Conservation (phyloP, 2,329 filamentous ascomycete genomes). For the Myriosclerotinia duriaeana region DNA sequence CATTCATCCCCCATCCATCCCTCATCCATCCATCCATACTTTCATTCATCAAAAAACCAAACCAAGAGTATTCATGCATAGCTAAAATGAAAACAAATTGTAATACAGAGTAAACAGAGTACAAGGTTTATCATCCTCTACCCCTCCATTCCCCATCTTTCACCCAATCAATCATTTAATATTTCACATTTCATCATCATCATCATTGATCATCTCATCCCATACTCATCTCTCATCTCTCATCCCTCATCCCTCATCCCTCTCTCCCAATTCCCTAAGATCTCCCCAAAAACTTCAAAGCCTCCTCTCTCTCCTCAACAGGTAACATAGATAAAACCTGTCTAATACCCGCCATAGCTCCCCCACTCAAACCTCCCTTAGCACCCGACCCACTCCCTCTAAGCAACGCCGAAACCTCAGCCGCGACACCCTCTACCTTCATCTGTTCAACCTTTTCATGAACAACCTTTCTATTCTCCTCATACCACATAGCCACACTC, state of each 20-base stretch:
- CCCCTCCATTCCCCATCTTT: neutral
- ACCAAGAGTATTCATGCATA: neutral
- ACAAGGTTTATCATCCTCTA: neutral
- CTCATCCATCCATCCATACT: no score
- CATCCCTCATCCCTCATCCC: neutral
- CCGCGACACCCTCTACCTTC: slow-evolving; percentile 71
- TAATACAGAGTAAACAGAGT: slow-evolving; percentile 10
- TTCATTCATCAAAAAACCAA: neutral
- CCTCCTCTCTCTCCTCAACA: slow-evolving; percentile 75
- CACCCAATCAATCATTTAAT: neutral
- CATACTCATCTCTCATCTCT: neutral
- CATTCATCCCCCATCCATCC: no score
- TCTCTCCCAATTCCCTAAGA: slow-evolving; percentile 20
- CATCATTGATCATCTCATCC: neutral
- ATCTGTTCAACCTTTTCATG: slow-evolving; percentile 80
- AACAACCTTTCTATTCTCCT: slow-evolving; percentile 84
- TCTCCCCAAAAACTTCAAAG: slow-evolving; percentile 38
- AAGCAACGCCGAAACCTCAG: slow-evolving; percentile 68
- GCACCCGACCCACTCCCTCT: slow-evolving; percentile 54
- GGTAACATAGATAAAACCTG: slow-evolving; percentile 84
- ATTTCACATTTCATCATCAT: neutral
- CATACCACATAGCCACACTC: slow-evolving; percentile 90
- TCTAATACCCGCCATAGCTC: slow-evolving; percentile 60
- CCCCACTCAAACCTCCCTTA: slow-evolving; percentile 65
- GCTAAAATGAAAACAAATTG: neutral